Conservation (phyloP, 1,284 basidiomycete species). For the Calocybe gambosa region DNA sequence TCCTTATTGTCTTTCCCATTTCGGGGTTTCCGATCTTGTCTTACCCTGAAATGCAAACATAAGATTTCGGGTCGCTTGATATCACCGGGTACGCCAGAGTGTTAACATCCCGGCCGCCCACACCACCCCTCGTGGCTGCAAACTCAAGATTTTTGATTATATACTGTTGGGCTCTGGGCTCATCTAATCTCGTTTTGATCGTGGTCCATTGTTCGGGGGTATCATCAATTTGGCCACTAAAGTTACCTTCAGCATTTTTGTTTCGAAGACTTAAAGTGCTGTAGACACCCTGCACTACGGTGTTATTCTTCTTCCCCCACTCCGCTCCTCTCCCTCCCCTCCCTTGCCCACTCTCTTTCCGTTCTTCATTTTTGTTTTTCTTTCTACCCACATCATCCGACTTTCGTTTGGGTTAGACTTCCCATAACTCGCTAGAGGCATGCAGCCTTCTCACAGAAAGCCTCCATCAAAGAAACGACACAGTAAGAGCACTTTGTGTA, state of each 20-base stretch:
- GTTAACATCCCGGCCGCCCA: constrained; percentile 9
- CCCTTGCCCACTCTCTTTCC: not conserved
- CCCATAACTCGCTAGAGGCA: constrained; percentile 11
- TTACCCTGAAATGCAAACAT: constrained; percentile 24
- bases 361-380: constrained; percentile 4
- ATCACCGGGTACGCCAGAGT: constrained; percentile 20
- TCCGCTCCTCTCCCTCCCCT: not conserved
- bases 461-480: constrained; percentile 36
- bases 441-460: constrained; percentile 23
- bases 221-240: constrained; percentile 15
- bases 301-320: constrained; percentile 5
- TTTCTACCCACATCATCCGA: not conserved
- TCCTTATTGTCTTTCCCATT: constrained; percentile 31
- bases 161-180: constrained; percentile 19
- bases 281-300: constrained; percentile 7
- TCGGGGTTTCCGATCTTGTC: constrained; percentile 21
- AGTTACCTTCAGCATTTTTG: constrained; percentile 20
- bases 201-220: constrained; percentile 24
- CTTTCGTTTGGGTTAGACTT: constrained; percentile 8
- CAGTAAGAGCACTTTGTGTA: constrained; percentile 25
- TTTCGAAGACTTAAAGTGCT: constrained; percentile 25
- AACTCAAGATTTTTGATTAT: constrained; percentile 22
- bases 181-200: constrained; percentile 20
- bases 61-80: constrained; percentile 15
- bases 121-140: constrained; percentile 25